Base-by-base conservation (phyloP, 768 basidiomycete genomes). In the Cystobasidium ongulense region DNA sequence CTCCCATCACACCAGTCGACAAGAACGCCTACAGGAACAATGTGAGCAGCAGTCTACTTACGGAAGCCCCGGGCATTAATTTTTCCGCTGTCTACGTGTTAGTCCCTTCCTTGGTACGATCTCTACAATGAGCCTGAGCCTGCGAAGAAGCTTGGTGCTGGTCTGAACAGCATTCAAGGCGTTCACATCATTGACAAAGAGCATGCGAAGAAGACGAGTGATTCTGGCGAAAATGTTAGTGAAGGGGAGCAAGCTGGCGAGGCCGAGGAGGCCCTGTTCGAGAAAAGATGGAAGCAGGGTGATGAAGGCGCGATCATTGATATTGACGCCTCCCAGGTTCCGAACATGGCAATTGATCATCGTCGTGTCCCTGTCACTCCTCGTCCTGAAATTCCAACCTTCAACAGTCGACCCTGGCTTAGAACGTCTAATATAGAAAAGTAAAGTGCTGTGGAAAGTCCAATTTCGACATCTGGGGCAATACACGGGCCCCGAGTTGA, bases 71-170 rank as follows among this genome's bases (percentile, higher is more conserved):
- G 31, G 23, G 33, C 10, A 25, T 38, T 25, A 38, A 41, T 17
- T 25, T 65, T 7, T 13, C 63, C 25, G 33, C 15, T 33, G 8
- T 41, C 59, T 65, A 25, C 39, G 33, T 13, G 13, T 15, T 38
- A 70, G 53, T 54, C 46, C 17, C 23, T 31, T 2, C 38, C 67
- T 18, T 70, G 67, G 67, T 70, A 21, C 67, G 67, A 70, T 29
- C 46, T 70, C 27, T 70, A 70, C 67, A 59, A 70, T 39, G 63
- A 70, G 35, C 63, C 63, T 17, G 23, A 65, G 25, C 31, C 57
- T 33, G 36, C 36, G 2, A 17, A 31, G 18, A 31, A 61, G 3
- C 57, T 61, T 4, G 57, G 57, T 3, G 31, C 29, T 38, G 57
- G 57, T 3, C 29, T 61, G 18, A 41, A 15, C 35, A 43, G 21